Evolutionary conservation across 2,329 filamentous ascomycete species (phyloP).

Genomic region (Microsporum ferrugineum): DNA sequence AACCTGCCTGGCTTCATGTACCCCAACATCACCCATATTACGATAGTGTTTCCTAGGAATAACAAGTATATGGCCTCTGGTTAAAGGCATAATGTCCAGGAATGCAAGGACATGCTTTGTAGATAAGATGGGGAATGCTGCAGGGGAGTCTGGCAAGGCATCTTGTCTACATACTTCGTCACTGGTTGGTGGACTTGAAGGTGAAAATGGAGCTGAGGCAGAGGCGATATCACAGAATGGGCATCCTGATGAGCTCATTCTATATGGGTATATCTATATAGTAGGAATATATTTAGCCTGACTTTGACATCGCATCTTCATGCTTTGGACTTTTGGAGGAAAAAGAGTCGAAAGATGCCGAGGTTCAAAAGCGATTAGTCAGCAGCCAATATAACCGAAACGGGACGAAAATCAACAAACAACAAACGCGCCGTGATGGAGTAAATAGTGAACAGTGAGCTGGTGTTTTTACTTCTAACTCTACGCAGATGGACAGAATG

Average conservation of each 20-base stretch:
- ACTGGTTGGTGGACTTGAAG: constrained; percentile 18
- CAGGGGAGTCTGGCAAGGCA: neutral
- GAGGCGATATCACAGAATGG: constrained; percentile 49
- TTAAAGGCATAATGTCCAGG: constrained; percentile 84
- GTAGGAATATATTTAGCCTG: too few species aligned
- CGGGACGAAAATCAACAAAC: constrained; percentile 1
- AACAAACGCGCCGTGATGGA: neutral
- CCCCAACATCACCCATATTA: constrained; percentile 61
- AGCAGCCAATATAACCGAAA: neutral
- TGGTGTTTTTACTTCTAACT: too few species aligned
- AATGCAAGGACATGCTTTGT: constrained; percentile 72
- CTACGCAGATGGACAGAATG: neutral
- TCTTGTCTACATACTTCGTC: constrained; percentile 8
- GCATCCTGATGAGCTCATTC: constrained; percentile 25
- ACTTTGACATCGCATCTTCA: too few species aligned
- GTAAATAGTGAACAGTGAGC: neutral
- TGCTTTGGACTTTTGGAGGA: neutral
- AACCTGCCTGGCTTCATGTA: constrained; percentile 54
- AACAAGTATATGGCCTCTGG: constrained; percentile 69
- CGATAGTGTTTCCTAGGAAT: constrained; percentile 65
- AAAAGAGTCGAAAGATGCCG: neutral
- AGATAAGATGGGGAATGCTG: constrained; percentile 55
- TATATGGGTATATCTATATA: neutral
- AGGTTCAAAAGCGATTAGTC: neutral
- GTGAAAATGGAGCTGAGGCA: constrained; percentile 35